Evolutionary conservation across 495 filamentous ascomycete genomes (phyloP).

Genomic region (Aspergillus bertholletiae): DNA sequence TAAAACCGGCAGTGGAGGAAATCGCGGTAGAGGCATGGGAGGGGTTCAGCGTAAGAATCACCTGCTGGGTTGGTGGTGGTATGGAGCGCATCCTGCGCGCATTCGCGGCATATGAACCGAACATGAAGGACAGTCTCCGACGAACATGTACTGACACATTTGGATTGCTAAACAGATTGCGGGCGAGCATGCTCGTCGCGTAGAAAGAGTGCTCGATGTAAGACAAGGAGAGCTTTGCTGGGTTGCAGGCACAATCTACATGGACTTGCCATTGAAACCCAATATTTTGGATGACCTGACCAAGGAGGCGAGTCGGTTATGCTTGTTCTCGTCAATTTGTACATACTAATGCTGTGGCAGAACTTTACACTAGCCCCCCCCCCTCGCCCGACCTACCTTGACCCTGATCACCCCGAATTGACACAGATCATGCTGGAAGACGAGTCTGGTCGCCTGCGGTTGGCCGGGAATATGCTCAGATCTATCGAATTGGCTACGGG

Average conservation of each 20-base stretch:
- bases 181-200: slow-evolving; percentile 67
- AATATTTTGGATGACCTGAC: slow-evolving; percentile 94
- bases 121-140: not conserved
- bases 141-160: not conserved
- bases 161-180: slow-evolving; percentile 52
- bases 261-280: slow-evolving; percentile 95
- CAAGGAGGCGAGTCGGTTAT: slow-evolving; percentile 67
- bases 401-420: slow-evolving; percentile 39
- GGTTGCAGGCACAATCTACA: slow-evolving; percentile 91
- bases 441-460: slow-evolving; percentile 84
- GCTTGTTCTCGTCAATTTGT: not conserved
- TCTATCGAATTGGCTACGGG: slow-evolving; percentile 78
- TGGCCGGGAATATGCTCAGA: slow-evolving; percentile 65
- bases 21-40: slow-evolving; percentile 74
- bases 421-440: slow-evolving; percentile 85
- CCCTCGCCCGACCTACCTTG: slow-evolving; percentile 70
- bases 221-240: slow-evolving; percentile 94
- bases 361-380: slow-evolving; percentile 85
- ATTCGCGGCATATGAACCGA: not conserved
- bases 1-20: slow-evolving; percentile 79
- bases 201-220: slow-evolving; percentile 89
- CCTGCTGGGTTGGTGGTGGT: not conserved
- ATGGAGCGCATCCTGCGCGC: not conserved
- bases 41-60: slow-evolving; percentile 53
- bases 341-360: slow-evolving; percentile 34